Evolutionary conservation across 176 grass and related monocot species (phyloP).

Genomic region (Panicum miliaceum): DNA sequence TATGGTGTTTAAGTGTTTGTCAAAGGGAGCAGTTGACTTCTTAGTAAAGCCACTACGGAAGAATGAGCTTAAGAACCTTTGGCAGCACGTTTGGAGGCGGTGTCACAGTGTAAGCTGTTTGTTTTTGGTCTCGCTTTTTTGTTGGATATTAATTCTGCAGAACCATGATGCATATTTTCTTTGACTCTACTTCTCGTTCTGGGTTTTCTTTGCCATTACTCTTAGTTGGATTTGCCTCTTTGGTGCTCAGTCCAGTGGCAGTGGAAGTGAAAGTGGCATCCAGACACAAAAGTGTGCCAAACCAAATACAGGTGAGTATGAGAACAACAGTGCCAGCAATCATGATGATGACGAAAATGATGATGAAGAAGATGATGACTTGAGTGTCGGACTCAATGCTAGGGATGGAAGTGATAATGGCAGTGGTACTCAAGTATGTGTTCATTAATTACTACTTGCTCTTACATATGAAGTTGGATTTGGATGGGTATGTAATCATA

Average conservation of each 20-base stretch:
- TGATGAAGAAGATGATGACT: slow-evolving; percentile 40
- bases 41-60: slow-evolving; percentile 93
- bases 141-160: slow-evolving; percentile 17
- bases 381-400: slow-evolving; percentile 61
- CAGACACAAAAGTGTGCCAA: slow-evolving; percentile 67
- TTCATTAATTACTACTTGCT: slow-evolving; percentile 15
- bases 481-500: background rate
- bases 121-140: slow-evolving; percentile 27
- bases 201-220: slow-evolving; percentile 24
- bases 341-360: slow-evolving; percentile 41
- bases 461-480: background rate
- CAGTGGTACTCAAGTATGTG: slow-evolving; percentile 83
- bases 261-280: slow-evolving; percentile 96
- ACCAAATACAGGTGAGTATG: slow-evolving; percentile 56
- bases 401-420: slow-evolving; percentile 91
- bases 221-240: slow-evolving; percentile 39
- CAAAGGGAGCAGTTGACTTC: slow-evolving; percentile 97
- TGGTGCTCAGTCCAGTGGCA: slow-evolving; percentile 75
- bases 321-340: slow-evolving; percentile 59
- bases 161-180: background rate
- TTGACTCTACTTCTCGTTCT: slow-evolving; percentile 19
- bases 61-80: slow-evolving; percentile 97
- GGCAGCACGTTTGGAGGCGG: slow-evolving; percentile 95
- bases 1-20: slow-evolving; percentile 84
- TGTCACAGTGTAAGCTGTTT: slow-evolving; percentile 81